These are phyloP conservation scores for Vitellaria paradoxa DNA, from an alignment of 179 eudicot species.

Conservation along the genomic window DNA sequence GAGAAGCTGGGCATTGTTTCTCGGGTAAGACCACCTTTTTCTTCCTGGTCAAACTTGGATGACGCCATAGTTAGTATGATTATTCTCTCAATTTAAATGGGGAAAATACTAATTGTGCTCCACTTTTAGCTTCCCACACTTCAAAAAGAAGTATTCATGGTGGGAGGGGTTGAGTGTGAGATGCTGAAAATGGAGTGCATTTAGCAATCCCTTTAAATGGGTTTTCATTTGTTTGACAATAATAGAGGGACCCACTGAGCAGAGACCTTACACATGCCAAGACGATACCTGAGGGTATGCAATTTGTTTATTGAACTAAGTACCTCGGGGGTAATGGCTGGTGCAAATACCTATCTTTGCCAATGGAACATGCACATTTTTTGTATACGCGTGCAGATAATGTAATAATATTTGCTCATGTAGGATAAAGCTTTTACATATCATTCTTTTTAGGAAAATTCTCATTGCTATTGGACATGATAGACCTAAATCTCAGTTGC, in stretches of 20 bases:
- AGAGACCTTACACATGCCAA: too few species aligned
- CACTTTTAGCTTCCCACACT: too few species aligned
- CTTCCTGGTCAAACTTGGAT: not conserved
- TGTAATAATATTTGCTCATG: not conserved
- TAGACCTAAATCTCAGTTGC: not conserved
- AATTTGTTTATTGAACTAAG: not conserved
- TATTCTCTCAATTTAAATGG: too few species aligned
- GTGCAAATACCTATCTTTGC: not conserved
- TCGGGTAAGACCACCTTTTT: conserved; percentile 51
- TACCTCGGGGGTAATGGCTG: not conserved
- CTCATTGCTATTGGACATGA: not conserved
- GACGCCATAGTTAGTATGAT: not conserved
- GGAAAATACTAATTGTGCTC: too few species aligned
- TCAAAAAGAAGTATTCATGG: too few species aligned
- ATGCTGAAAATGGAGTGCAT: too few species aligned
- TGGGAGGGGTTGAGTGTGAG: too few species aligned
- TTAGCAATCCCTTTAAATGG: not conserved
- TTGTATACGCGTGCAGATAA: not conserved
- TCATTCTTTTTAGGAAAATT: not conserved
- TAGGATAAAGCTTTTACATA: not conserved
- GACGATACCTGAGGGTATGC: too few species aligned
- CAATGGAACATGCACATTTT: not conserved
- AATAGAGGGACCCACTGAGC: not conserved
- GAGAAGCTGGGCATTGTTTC: conserved; percentile 89
- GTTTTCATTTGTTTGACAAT: not conserved